Evolutionary conservation across 78 protist species (phyloP), one percentile per base, ranked within the genome.

Genomic region (Chrysochromulina tobinii): DNA sequence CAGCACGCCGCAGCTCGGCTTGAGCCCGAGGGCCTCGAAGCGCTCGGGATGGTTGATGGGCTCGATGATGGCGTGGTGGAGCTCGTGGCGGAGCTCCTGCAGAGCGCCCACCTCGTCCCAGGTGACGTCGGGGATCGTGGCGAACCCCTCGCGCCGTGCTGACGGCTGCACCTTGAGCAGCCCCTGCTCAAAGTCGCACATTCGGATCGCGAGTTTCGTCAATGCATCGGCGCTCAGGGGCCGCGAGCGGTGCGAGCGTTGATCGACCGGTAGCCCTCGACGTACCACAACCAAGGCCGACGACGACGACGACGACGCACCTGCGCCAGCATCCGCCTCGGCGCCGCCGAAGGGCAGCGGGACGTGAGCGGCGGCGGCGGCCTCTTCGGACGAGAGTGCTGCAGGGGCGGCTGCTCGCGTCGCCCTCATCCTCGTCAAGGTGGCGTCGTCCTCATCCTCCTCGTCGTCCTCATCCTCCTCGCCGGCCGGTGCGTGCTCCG

Each of bases 71-170:
- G 58, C 8, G 25, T 17, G 3, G 8, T 85, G 57, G 21, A 98
- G 73, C 88, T 98, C 99, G 12, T 51, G 93, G 0, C 99, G 94
- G 3, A 97, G 95, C 0, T 93, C 94, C 14, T 67, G 88, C 54
- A 98, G 92, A 38, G 77, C 87, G 14, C 99, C 99, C 0, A 98
- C 94, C 81, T 98, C 99, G 27, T 81, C 97, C 99, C 99, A 99
- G 21, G 97, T 92, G 66, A 98, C 99, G 89, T 98, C 92, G 15
- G 99, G 99, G 3, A 97, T 83, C 4, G 99, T 96, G 0, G 98
- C 97, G 64, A 98, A 98, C 55, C 96, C 95, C n/a, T 92, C 99
- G 54, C 99, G 94, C 92, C 90, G 95, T 6, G 98, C 95, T 2
- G 98, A 93, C 61, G 99, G 99, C 90, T 97, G 98, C 61, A 98